A percentile compares a stretch with the other conserved stretches of the same genome.
Evolutionary conservation across 2,329 filamentous ascomycete genomes (phyloP).

Genomic region (Pestalotiopsis sp.): DNA sequence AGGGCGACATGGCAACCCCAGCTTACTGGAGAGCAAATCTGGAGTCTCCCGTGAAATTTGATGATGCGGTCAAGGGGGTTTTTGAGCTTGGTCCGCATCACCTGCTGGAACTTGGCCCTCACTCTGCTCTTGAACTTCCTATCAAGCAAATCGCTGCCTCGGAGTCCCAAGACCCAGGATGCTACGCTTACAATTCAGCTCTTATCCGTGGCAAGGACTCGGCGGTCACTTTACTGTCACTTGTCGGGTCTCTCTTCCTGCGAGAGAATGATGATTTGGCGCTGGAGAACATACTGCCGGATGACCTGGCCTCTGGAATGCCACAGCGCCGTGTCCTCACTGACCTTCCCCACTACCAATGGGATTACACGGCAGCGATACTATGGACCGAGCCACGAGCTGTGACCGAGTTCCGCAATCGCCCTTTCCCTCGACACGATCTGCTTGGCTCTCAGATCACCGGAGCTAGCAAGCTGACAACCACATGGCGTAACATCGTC

Average conservation of each 20-base stretch:
- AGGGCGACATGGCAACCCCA: neutral
- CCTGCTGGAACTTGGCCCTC: constrained; percentile 11
- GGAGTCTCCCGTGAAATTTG: constrained; percentile 18
- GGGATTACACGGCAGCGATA: neutral
- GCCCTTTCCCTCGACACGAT: constrained; percentile 18
- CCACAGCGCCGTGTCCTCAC: neutral
- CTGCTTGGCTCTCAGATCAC: constrained; percentile 16
- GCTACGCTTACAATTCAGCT: no score
- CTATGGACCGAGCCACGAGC: constrained; percentile 9
- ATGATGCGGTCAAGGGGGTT: constrained; percentile 8
- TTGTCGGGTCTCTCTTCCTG: neutral
- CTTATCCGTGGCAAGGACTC: no score
- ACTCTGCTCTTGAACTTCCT: constrained; percentile 13
- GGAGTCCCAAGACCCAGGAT: no score
- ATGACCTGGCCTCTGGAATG: no score
- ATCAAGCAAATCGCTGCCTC: constrained; percentile 14
- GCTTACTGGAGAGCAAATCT: constrained; percentile 20
- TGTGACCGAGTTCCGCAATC: constrained; percentile 12
- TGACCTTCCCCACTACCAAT: constrained; percentile 15
- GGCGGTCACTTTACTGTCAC: no score
- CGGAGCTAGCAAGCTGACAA: constrained; percentile 12
- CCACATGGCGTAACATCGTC: constrained; percentile 20
- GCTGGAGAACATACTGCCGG: neutral
- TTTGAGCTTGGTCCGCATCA: constrained; percentile 18
- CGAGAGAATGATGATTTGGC: constrained; percentile 12